Evolutionary conservation across 2,329 filamentous ascomycete species (phyloP), one percentile per base, ranked within the genome.

Genomic region (Exophiala sp.): DNA sequence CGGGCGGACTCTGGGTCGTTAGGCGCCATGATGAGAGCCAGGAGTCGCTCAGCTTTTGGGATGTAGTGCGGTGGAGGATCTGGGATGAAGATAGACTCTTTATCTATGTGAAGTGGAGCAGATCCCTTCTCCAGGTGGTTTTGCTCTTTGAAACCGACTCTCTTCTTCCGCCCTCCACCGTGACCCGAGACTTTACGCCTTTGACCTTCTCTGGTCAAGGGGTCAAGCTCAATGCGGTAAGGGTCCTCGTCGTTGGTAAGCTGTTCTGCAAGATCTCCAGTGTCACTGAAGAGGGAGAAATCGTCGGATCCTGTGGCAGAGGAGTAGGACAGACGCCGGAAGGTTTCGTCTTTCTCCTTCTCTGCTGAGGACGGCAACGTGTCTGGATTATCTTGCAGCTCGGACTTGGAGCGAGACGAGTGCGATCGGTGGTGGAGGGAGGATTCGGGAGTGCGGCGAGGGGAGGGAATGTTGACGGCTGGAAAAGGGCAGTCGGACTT

Each of bases 191-290:
- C 56, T 46, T 69, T 69, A 54, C 71, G 69, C 47, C 64, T 58
- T 54, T 64, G 62, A 71, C 71, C 68, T 69, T 70, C 63, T 66
- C 66, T 59, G 65, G 68, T 71, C 45, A 74, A 69, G 41, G 76
- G 72, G 38, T 76, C 74, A 56, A 92, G 78, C 65, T 83, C 85
- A 64, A 84, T 82, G 64, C 83, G 85, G 63, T 95, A 79, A 55
- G 90, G 89, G 70, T 96, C 89, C 73, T 92, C 84, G 67, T 85
- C 84, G 77, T 88, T 86, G 66, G 83, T 88, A 65, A 91, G 80
- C 79, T 95, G 92, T 76, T 96, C 92, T 67, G 89, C 90, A 66
- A 97, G 83, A 73, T 97, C 94, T 68, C 91, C 92, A 41, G 92
- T 96, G 72, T 96, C 91, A 68, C 89, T 91, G 91, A 90, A 96